phyloP scores from a whole-genome alignment of 805 yeast genomes.

The Scheffersomyces coipomensis region DNA sequence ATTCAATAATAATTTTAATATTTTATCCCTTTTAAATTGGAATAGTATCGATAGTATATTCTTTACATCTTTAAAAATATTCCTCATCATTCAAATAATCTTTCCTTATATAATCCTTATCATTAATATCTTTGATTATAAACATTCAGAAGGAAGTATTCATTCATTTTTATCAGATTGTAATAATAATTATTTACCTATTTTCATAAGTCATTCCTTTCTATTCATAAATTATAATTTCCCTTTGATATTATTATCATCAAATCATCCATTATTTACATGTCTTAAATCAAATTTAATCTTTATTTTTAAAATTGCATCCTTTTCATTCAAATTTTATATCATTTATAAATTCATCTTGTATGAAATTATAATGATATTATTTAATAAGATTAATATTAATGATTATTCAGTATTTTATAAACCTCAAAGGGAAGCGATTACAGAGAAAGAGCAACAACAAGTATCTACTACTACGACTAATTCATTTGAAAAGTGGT shows the following conservation, averaged over 20 bases:
- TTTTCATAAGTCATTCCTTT: conserved; percentile 34
- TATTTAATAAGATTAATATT: conserved; percentile 7
- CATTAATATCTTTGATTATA: conserved; percentile 6
- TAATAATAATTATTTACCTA: conserved; percentile 34
- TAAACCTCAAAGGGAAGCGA: background rate
- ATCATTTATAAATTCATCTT: conserved; percentile 32
- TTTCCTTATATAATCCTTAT: conserved; percentile 12
- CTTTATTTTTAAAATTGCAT: conserved; percentile 17
- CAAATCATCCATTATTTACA: conserved; percentile 4
- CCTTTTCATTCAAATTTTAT: conserved; percentile 29
- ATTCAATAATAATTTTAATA: conserved; percentile 1
- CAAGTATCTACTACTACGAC: no score
- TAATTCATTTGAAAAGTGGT: no score
- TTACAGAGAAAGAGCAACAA: conserved; percentile 1
- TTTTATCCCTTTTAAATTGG: background rate
- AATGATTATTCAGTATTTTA: conserved; percentile 12
- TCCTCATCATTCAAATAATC: conserved; percentile 8
- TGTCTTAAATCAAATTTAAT: background rate
- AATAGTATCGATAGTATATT: no score
- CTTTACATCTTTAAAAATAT: background rate
- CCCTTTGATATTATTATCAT: no score
- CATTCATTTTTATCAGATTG: conserved; percentile 19
- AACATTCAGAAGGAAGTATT: background rate
- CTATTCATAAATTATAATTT: conserved; percentile 21
- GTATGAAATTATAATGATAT: conserved; percentile 21